A percentile compares a stretch with the other conserved stretches of the same genome.
Evolutionary conservation across 2,329 filamentous ascomycete species (phyloP).

Genomic region (Fusarium acutatum): DNA sequence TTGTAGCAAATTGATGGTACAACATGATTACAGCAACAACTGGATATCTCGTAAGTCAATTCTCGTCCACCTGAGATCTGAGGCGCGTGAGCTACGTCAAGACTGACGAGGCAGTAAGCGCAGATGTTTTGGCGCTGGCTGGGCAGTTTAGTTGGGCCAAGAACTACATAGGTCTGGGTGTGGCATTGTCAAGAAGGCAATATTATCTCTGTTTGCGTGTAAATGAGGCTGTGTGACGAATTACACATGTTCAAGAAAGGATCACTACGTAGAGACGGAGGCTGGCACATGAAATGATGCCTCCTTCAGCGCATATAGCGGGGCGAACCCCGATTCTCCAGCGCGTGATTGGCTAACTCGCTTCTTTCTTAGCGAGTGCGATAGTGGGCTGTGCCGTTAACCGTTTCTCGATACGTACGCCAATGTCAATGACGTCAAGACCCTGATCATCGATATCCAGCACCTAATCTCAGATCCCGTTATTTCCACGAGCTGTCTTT

Average conservation of each 20-base stretch:
- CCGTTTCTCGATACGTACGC: background rate
- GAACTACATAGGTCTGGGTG: no score
- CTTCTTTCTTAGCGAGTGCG: background rate
- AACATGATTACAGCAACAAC: no score
- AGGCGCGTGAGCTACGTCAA: no score
- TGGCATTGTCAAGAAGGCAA: background rate
- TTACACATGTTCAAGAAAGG: background rate
- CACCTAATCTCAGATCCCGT: background rate
- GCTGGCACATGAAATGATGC: background rate
- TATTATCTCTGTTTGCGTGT: background rate
- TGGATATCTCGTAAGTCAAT: no score
- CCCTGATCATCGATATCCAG: background rate
- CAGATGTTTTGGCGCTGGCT: no score
- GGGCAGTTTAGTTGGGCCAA: no score
- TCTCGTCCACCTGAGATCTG: no score
- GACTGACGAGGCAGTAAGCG: no score
- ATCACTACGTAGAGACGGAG: background rate
- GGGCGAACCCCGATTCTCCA: background rate
- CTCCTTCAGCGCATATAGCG: background rate
- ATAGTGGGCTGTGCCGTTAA: conserved; percentile 10
- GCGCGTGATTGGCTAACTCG: background rate
- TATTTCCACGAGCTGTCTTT: background rate
- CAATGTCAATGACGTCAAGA: conserved; percentile 24
- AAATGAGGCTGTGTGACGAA: background rate
- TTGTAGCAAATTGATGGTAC: no score